These are phyloP conservation scores for Naganishia randhawae DNA, from an alignment of 768 basidiomycete species.

Conservation along the genomic window DNA sequence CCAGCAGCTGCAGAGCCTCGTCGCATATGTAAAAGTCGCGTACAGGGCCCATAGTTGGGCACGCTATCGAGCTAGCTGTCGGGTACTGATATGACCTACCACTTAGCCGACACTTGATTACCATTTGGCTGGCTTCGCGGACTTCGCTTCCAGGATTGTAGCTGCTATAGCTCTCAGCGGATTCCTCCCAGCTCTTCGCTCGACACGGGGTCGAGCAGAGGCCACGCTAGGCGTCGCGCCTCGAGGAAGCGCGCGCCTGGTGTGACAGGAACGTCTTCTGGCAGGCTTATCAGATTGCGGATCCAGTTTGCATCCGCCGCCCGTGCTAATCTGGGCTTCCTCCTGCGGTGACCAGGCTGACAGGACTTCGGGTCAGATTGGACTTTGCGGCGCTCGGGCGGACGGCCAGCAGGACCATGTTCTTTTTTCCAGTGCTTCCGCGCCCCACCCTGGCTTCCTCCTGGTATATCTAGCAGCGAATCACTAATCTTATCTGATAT, in stretches of 20 bases:
- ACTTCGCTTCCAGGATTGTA: no score
- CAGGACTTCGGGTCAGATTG: conserved; percentile 17
- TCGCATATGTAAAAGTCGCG: no score
- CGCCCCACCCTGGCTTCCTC: neutral
- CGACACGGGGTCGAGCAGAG: no score
- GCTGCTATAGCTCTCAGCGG: no score
- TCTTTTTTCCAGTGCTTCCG: neutral
- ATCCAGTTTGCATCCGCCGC: neutral
- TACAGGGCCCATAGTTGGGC: no score
- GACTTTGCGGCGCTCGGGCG: neutral
- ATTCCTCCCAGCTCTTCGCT: no score
- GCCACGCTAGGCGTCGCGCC: neutral
- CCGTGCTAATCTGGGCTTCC: neutral
- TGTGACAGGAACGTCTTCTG: neutral
- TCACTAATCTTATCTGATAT: conserved; percentile 19
- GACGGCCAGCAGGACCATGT: neutral
- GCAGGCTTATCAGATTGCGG: conserved; percentile 9
- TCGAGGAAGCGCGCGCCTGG: neutral
- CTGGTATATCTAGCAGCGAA: neutral
- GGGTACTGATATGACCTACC: no score
- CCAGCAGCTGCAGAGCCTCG: no score
- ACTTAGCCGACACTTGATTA: no score
- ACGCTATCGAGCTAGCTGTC: no score
- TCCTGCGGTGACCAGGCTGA: neutral
- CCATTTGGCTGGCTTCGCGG: no score